Percentiles rank a stretch among this genome's conserved stretches.
Evolutionary conservation across 2,329 filamentous ascomycete species (phyloP).

Genomic region (Cylindrodendrum hubeiense): DNA sequence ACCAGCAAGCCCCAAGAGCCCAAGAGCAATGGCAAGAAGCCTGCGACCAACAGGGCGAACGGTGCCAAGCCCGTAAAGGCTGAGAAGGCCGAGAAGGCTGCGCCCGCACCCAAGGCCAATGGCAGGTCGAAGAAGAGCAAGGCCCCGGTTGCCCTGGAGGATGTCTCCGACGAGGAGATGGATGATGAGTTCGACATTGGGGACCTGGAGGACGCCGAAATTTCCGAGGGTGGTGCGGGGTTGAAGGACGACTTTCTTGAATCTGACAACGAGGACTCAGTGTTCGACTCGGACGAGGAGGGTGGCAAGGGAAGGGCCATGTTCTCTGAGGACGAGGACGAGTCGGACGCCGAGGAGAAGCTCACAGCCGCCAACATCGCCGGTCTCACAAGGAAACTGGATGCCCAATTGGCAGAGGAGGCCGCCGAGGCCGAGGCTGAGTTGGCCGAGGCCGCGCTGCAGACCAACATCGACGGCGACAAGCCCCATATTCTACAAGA

Average conservation of each 20-base stretch:
- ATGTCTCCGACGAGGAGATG: constrained; percentile 58
- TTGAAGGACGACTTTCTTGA: constrained; percentile 72
- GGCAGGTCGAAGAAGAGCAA: constrained; percentile 50
- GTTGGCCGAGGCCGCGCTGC: constrained; percentile 84
- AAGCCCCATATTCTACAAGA: constrained; percentile 74
- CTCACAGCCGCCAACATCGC: constrained; percentile 97
- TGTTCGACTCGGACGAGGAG: constrained; percentile 80
- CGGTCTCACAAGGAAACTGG: constrained; percentile 87
- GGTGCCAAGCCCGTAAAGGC: constrained; percentile 50
- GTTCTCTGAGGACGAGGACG: constrained; percentile 96
- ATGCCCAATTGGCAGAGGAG: constrained; percentile 81
- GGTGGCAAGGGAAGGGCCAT: constrained; percentile 70
- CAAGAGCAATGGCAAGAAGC: constrained; percentile 48
- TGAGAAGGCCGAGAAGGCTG: constrained; percentile 47
- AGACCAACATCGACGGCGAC: constrained; percentile 92
- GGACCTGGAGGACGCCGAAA: constrained; percentile 59
- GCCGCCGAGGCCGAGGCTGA: constrained; percentile 88
- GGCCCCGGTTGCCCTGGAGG: constrained; percentile 58
- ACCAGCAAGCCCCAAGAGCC: constrained; percentile 51
- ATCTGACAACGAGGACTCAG: constrained; percentile 68
- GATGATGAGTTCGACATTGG: constrained; percentile 58
- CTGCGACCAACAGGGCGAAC: constrained; percentile 46
- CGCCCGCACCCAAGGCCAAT: constrained; percentile 44
- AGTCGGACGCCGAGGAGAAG: constrained; percentile 88
- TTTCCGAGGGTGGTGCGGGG: constrained; percentile 47